Percentiles rank a stretch among this genome's conserved stretches.
These are phyloP conservation scores for Colletotrichum euphorbiae DNA, from an alignment of 2,329 filamentous ascomycete species.

Conservation along the genomic window DNA sequence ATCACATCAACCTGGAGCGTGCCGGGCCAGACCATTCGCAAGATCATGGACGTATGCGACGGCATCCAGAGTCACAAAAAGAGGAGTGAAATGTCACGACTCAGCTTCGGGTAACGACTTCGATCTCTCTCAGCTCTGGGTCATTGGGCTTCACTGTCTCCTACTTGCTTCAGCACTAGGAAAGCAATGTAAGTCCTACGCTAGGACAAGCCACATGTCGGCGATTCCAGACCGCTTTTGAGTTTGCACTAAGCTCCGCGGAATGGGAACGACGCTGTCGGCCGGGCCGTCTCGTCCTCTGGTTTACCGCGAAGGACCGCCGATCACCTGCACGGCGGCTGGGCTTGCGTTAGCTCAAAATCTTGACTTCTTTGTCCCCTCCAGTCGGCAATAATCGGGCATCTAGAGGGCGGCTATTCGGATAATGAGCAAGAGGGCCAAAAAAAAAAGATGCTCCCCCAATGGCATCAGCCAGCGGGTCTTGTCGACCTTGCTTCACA, in stretches of 20 bases:
- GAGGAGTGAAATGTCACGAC: neutral
- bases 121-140: conserved; percentile 7
- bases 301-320: neutral
- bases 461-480: neutral
- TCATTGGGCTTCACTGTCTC: neutral
- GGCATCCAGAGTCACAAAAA: neutral
- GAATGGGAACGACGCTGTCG: neutral
- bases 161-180: neutral
- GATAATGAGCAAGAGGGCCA: neutral
- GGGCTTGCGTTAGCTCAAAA: neutral
- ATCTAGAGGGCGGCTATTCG: neutral
- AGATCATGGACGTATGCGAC: conserved; percentile 2
- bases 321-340: conserved; percentile 14
- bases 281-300: conserved; percentile 2
- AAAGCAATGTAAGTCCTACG: neutral
- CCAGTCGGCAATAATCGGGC: neutral
- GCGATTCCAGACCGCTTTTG: conserved; percentile 16
- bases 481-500: no score
- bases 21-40: neutral
- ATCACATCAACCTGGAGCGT: neutral
- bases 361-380: neutral
- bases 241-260: conserved; percentile 20
- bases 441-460: neutral
- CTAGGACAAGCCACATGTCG: conserved; percentile 5
- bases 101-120: neutral